Base-by-base conservation (phyloP, 805 yeast species). In the Starmerella vaccinii region DNA sequence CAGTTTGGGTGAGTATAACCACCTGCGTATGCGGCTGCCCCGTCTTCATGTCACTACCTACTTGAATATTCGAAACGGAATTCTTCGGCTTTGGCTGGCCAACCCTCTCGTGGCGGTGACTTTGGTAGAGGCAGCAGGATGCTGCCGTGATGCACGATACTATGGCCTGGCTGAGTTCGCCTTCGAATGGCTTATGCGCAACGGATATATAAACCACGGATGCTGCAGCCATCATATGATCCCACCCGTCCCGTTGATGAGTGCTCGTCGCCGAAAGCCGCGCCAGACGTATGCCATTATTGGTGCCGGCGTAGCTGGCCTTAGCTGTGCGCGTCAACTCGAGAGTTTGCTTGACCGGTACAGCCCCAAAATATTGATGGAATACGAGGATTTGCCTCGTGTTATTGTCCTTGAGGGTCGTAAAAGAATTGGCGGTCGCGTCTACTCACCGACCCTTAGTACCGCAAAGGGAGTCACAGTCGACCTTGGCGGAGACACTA, bases 231-330 rank as follows among this genome's bases (percentile, higher is more conserved):
- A 51, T 21, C 33, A 18, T 12, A 47, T 41, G 21, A 29, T 23
- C 12, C 34, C 54, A 9, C 48, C 57, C 15, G 49, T 52, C 35
- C 57, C 60, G 19, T 53, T 51, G 46, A 52, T 18, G 37, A 58
- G 51, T 45, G 41, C 43, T 8, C 29, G 35, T 27, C 63, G 55
- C 7, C 61, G 56, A 12, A 62, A 63, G 49, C 70, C 70, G 1
- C 55, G 72, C 12, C 62, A 64, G 39, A 65, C 71, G 3, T 78
- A 92, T 47, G 76, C 88, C 33, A 78, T 90, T 39, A 82, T 87
- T 61, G 98, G 98, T 59, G 95, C 97, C 6, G 98, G 98, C 46
- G 82, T 95, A 50, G 95, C 98, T 23, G 98, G 98, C 58, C 71
- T 92, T 44, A 95, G 96, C 60, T 84, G 90, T 65, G 96, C 97